phyloP scores from a whole-genome alignment of 805 yeast species.

The Debaryomyces hansenii region DNA sequence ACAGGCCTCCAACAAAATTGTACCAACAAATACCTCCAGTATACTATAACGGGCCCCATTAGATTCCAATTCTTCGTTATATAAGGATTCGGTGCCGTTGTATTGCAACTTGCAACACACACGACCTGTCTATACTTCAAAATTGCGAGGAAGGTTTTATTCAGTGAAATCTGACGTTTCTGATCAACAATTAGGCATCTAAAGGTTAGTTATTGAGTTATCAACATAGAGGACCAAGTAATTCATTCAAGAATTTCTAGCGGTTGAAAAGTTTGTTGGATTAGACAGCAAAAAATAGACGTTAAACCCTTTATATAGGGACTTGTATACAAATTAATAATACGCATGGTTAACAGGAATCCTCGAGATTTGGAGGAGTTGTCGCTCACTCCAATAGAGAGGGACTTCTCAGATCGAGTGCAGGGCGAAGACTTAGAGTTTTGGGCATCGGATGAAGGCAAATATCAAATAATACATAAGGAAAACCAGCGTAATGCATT shows the following conservation, averaged over 20 bases:
- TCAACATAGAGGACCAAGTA: too few relatives aligned
- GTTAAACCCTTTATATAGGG: background rate
- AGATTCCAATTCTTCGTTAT: too few relatives aligned
- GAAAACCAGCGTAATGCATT: constrained; percentile 16
- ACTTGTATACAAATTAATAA: background rate
- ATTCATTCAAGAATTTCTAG: background rate
- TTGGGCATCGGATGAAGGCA: constrained; percentile 18
- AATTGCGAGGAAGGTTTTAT: background rate
- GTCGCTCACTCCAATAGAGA: background rate
- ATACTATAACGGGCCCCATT: too few relatives aligned
- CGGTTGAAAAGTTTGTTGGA: background rate
- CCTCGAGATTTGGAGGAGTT: background rate
- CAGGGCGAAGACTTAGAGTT: constrained; percentile 41
- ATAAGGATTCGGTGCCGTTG: background rate
- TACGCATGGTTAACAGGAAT: too few relatives aligned
- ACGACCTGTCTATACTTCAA: background rate
- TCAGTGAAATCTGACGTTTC: too few relatives aligned
- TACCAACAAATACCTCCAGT: too few relatives aligned
- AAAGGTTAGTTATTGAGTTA: too few relatives aligned
- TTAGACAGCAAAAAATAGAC: background rate
- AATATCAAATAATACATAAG: constrained; percentile 22
- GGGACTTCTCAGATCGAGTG: constrained; percentile 30
- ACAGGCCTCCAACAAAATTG: too few relatives aligned
- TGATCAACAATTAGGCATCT: too few relatives aligned
- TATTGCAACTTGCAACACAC: background rate